phyloP scores from a whole-genome alignment of 495 filamentous ascomycete species.

The Tuber brumale region DNA sequence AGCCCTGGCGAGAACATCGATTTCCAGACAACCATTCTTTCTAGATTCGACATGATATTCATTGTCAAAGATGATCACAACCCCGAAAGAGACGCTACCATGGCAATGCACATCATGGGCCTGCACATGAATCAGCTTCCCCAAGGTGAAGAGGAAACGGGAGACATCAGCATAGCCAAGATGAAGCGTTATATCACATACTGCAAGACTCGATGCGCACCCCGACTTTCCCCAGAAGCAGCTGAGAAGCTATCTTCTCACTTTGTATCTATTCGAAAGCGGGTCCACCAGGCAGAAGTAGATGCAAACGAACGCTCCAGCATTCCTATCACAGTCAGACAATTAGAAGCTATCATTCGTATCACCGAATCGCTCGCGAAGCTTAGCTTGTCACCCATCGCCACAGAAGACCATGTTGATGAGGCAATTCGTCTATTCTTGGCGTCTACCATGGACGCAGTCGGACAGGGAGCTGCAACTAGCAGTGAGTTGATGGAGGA shows the following conservation, averaged over 20 bases:
- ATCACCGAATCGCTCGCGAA: constrained; percentile 97
- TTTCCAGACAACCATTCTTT: constrained; percentile 98
- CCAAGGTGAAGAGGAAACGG: constrained; percentile 62
- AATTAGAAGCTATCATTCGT: constrained; percentile 93
- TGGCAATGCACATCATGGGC: constrained; percentile 94
- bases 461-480: constrained; percentile 77
- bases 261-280: constrained; percentile 91
- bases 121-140: constrained; percentile 81
- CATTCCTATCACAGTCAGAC: constrained; percentile 96
- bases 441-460: constrained; percentile 95
- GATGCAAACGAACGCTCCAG: constrained; percentile 79
- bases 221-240: constrained; percentile 82
- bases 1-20: constrained; percentile 98
- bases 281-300: constrained; percentile 84
- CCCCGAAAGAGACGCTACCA: constrained; percentile 78
- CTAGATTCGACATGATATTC: constrained; percentile 99
- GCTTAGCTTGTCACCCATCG: constrained; percentile 72
- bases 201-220: constrained; percentile 89
- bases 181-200: constrained; percentile 99
- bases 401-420: constrained; percentile 86
- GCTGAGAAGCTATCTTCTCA: constrained; percentile 95
- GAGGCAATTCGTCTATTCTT: constrained; percentile 97
- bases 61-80: constrained; percentile 96
- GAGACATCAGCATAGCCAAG: constrained; percentile 86
- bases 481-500: constrained; percentile 87